A percentile compares a stretch with the other conserved stretches of the same genome.
Conservation (phyloP, 768 basidiomycete genomes). For the Suillus occidentalis region DNA sequence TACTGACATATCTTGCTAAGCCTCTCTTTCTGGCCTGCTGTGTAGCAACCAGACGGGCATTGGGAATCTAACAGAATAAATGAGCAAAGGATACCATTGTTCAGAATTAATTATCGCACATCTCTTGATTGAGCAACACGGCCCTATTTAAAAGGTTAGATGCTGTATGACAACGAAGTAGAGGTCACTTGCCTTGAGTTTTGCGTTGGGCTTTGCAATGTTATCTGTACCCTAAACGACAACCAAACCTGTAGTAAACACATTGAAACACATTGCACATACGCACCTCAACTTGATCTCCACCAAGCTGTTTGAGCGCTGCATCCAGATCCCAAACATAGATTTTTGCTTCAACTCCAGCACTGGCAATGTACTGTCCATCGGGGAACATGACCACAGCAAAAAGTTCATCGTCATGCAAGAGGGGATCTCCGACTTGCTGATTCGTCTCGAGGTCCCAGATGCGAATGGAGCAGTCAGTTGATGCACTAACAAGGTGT, state of each 20-base stretch:
- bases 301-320: neutral
- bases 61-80: neutral
- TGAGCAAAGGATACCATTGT: neutral
- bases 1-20: no score
- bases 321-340: conserved; percentile 77
- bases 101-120: neutral
- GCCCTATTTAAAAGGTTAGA: neutral
- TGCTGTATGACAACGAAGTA: neutral
- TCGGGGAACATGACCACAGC: conserved; percentile 53
- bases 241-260: neutral
- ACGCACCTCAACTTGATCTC: neutral
- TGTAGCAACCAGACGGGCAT: no score
- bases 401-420: no score
- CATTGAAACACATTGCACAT: neutral
- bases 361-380: conserved; percentile 78
- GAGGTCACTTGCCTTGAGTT: neutral
- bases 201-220: neutral
- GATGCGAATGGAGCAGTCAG: no score
- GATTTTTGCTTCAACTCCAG: conserved; percentile 72
- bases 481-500: no score
- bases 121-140: neutral
- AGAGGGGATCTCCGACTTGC: no score
- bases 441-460: no score
- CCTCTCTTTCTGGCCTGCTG: no score
- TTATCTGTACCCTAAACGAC: neutral